Percentiles rank a stretch among this genome's conserved stretches.
Conservation (phyloP, 192 early-diverging fungal genomes). For the Coemansia sp. region DNA sequence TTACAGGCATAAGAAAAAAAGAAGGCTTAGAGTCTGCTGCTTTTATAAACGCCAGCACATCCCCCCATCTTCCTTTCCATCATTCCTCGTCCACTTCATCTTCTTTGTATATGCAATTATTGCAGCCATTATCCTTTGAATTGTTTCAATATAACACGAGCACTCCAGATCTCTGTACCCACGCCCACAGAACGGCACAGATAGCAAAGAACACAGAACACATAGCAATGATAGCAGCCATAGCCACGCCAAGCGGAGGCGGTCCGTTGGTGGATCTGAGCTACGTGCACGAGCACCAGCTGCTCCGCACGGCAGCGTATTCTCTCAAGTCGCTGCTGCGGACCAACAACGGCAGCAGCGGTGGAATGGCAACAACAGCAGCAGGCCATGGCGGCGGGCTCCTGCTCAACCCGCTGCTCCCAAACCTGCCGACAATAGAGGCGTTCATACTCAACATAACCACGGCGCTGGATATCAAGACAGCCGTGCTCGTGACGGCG, state of each 20-base stretch:
- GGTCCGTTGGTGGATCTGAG: slow-evolving; percentile 14
- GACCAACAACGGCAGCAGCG: slow-evolving; percentile 13
- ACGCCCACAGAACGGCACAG: background rate
- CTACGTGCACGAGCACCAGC: slow-evolving; percentile 19
- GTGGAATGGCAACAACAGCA: background rate
- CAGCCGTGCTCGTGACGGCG: slow-evolving; percentile 58
- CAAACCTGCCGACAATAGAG: slow-evolving; percentile 39
- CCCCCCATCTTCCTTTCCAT: too few species aligned
- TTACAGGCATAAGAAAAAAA: too few species aligned
- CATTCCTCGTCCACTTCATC: too few species aligned
- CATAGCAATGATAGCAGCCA: slow-evolving; percentile 15
- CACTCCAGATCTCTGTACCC: background rate
- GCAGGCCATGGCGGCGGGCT: background rate
- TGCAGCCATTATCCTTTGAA: too few species aligned
- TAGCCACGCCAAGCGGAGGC: slow-evolving; percentile 14
- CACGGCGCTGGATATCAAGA: slow-evolving; percentile 26
- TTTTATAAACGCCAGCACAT: too few species aligned
- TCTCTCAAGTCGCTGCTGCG: slow-evolving; percentile 43
- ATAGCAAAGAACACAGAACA: background rate
- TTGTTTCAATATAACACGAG: background rate
- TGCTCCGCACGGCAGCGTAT: slow-evolving; percentile 33
- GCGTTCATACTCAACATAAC: slow-evolving; percentile 40
- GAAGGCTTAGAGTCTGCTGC: too few species aligned
- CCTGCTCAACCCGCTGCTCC: slow-evolving; percentile 8
- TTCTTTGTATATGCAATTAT: too few species aligned